These are phyloP conservation scores for Lodderomyces elongisporus DNA, from an alignment of 1,139 yeast species.

Conservation along the genomic window DNA sequence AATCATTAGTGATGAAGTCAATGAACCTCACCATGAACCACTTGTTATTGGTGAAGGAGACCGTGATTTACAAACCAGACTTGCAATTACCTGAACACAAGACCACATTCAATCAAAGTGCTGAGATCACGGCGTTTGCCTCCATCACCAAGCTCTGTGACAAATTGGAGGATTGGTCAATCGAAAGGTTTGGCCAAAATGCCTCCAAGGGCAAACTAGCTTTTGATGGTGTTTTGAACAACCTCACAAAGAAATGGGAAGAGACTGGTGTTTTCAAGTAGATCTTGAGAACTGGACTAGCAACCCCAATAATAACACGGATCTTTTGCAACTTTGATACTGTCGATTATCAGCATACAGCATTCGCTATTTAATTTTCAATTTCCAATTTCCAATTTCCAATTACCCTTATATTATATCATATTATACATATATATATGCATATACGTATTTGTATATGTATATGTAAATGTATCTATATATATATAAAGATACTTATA, in stretches of 20 bases:
- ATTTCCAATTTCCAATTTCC: no score
- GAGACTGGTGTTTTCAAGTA: slow-evolving; percentile 33
- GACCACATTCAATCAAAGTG: slow-evolving; percentile 74
- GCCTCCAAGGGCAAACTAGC: slow-evolving; percentile 79
- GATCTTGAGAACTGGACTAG: no score
- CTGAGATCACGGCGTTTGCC: slow-evolving; percentile 85
- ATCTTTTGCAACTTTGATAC: no score
- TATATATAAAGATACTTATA: no score
- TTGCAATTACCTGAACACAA: slow-evolving; percentile 38
- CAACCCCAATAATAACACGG: no score
- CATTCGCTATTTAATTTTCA: no score
- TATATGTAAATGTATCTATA: no score
- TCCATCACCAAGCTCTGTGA: slow-evolving; percentile 65
- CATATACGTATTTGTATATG: no score
- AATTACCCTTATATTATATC: no score
- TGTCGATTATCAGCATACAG: no score
- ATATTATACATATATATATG: no score
- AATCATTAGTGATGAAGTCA: slow-evolving; percentile 75
- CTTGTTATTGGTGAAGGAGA: slow-evolving; percentile 75
- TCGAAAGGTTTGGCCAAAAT: slow-evolving; percentile 82
- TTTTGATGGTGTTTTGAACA: slow-evolving; percentile 69
- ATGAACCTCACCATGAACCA: slow-evolving; percentile 80
- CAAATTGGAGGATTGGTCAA: slow-evolving; percentile 88
- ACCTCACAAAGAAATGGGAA: slow-evolving; percentile 49
- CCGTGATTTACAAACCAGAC: slow-evolving; percentile 75